phyloP scores from a whole-genome alignment of 2,329 filamentous ascomycete species.

The Talaromyces sp. region DNA sequence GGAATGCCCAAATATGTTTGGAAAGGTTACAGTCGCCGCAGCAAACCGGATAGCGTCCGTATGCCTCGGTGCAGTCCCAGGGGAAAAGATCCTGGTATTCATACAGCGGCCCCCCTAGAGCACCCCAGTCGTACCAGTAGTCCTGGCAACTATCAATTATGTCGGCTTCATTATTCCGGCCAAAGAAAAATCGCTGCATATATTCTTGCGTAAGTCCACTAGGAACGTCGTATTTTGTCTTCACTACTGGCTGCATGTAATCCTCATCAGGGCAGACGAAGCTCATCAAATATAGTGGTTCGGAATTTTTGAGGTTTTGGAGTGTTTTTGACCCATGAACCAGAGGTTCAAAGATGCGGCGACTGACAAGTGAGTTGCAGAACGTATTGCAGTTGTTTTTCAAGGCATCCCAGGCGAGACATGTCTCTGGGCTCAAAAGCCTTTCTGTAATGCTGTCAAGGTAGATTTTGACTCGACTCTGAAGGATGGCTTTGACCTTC shows the following conservation, averaged over 20 bases:
- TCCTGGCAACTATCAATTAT: conserved; percentile 40
- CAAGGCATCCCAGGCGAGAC: conserved; percentile 25
- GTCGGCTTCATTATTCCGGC: conserved; percentile 37
- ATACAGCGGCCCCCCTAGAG: conserved; percentile 35
- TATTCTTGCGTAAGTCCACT: conserved; percentile 41
- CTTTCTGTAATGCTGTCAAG: conserved; percentile 23
- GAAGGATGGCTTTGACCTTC: conserved; percentile 20
- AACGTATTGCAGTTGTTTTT: conserved; percentile 37
- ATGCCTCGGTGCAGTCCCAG: conserved; percentile 46
- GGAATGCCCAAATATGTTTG: conserved; percentile 43
- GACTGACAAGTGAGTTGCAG: conserved; percentile 31
- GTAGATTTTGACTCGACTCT: conserved; percentile 21
- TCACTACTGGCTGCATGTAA: conserved; percentile 17
- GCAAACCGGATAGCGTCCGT: conserved; percentile 27
- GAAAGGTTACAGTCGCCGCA: conserved; percentile 39
- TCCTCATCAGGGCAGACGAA: conserved; percentile 30
- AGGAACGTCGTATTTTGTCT: conserved; percentile 32
- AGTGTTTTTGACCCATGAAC: conserved; percentile 5
- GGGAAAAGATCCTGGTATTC: conserved; percentile 39
- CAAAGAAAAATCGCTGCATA: conserved; percentile 34
- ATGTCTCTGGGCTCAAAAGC: conserved; percentile 21
- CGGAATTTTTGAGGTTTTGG: not conserved
- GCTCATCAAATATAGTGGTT: conserved; percentile 34
- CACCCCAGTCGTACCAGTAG: conserved; percentile 45
- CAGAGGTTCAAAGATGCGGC: conserved; percentile 25